Conservation (phyloP, 2,329 filamentous ascomycete species). For the Aspergillus pseudoterreus region DNA sequence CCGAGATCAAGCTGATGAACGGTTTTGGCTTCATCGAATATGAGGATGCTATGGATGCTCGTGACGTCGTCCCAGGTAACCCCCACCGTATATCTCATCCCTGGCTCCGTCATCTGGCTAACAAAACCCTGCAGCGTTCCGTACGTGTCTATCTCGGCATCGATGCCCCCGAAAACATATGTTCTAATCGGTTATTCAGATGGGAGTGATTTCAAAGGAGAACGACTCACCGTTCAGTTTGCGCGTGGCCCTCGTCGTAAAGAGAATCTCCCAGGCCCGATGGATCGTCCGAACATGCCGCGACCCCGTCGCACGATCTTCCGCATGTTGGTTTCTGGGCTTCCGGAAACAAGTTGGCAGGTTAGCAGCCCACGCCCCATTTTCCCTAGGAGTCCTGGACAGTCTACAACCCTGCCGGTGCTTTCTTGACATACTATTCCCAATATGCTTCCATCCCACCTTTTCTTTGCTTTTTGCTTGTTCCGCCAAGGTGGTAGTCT, state of each 20-base stretch:
- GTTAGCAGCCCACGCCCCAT: slow-evolving; percentile 63
- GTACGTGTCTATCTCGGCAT: slow-evolving; percentile 59
- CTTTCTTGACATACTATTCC: slow-evolving; percentile 6
- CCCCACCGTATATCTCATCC: neutral
- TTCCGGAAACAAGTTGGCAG: slow-evolving; percentile 99
- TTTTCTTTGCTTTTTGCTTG: neutral
- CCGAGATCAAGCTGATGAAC: slow-evolving; percentile 99
- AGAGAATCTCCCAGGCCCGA: slow-evolving; percentile 60
- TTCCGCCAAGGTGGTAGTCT: neutral
- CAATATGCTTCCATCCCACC: neutral
- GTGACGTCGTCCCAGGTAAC: slow-evolving; percentile 96
- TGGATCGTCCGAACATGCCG: slow-evolving; percentile 61
- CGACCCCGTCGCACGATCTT: slow-evolving; percentile 91
- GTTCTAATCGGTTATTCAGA: slow-evolving; percentile 52
- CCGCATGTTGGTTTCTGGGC: slow-evolving; percentile 96
- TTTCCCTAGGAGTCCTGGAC: slow-evolving; percentile 26
- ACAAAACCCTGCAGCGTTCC: slow-evolving; percentile 47
- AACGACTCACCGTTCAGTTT: slow-evolving; percentile 96
- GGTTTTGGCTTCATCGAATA: slow-evolving; percentile 99
- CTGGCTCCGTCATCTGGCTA: slow-evolving; percentile 12
- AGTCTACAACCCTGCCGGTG: slow-evolving; percentile 12
- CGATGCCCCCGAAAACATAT: slow-evolving; percentile 40
- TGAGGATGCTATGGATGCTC: slow-evolving; percentile 95
- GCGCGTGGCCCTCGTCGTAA: slow-evolving; percentile 78
- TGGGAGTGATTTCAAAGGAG: slow-evolving; percentile 96